Evolutionary conservation across 202 grass and related monocot species (phyloP), one percentile per base, ranked within the genome.

Genomic region (Setaria italica): DNA sequence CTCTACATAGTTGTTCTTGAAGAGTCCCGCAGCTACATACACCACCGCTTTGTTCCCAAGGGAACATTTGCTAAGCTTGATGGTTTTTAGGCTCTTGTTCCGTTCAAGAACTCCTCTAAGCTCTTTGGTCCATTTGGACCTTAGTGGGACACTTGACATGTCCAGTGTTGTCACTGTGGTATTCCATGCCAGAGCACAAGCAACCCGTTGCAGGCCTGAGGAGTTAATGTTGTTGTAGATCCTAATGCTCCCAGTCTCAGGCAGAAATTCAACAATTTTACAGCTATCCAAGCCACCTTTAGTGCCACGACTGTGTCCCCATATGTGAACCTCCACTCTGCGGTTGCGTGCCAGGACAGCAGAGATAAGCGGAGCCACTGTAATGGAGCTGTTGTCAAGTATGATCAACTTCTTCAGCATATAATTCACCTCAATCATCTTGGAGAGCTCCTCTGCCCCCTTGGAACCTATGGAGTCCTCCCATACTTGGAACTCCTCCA

Each of bases 21-120:
- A 96, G 67, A 99, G 91, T 37, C 96, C 96, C 55, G 96, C 96
- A 89, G 91, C 96, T 88, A 99, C 91, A 80, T 96, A 96, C 45
- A 99, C 96, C 37, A 88, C 85, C 0, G 91, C 90, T 90, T 92
- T 95, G 86, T 98, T 86, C 67, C 86, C 42, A 29, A 99, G 89
- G 70, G 86, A 82, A 86, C 91, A 94, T 80, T 81, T 94, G 76
- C 88, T 86, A 35, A 99, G 85, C 20, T 91, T 94, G 55, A 99
- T 63, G 43, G 56, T 83, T 79, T 91, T 99, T 8, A 99, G 90
- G 67, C 62, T 92, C 63, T 35, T 92, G 60, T 95, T 99, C 62
- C 82, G 83, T 77, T 94, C 91, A 68, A 99, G 80, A 64, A 87
- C 90, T 59, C 84, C 86, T 92, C 90, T 92, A 81, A 98, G 88